Evolutionary conservation across 2,329 filamentous ascomycete genomes (phyloP), one percentile per base, ranked within the genome.

Genomic region (Fusarium coicis): DNA sequence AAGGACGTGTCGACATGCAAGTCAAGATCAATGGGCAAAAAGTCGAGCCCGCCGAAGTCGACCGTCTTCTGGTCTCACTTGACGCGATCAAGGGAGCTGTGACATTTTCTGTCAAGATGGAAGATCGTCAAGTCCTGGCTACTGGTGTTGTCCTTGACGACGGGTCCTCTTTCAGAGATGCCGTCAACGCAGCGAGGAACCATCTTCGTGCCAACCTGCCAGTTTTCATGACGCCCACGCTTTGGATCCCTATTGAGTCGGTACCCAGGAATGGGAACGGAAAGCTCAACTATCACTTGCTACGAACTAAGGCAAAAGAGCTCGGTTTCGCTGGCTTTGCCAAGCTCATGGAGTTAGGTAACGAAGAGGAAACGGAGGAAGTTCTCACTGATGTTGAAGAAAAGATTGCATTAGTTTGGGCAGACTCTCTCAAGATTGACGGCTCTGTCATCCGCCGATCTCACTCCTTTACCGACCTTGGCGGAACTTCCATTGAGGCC

Each of bases 251-350:
- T 0, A 49, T 74, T 5, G 40, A 70, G 2, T 64, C 68, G 1
- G 60, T 79, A 5, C 78, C 78, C 0, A 66, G 70, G 11, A 79
- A 74, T 37, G 55, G 62, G 7, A 78, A 78, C 15, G 76, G 76
- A 19, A 79, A 79, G 54, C 67, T 76, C n/a, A 60, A 74, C 40
- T 65, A 62, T 10, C 62, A 59, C n/a, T 53, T 10, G 26, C 30
- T 71, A 3, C 43, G 63, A 9, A 16, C 1, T 18, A 32, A 42
- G 5, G 63, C 63, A 30, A 53, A 21, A n/a, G 61, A 71, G 10
- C 44, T 57, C 1, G 63, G 63, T 0, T 42, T 56, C 4, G 15
- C 47, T 4, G 65, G 57, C 21, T 55, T 61, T 23, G 56, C 56
- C 2, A 57, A 56, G 4, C 47, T 71, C 21, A 71, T 65, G 50